Percentiles rank a stretch among this genome's conserved stretches.
Conservation (phyloP, 495 filamentous ascomycete genomes). For the Talaromyces thailandensis region DNA sequence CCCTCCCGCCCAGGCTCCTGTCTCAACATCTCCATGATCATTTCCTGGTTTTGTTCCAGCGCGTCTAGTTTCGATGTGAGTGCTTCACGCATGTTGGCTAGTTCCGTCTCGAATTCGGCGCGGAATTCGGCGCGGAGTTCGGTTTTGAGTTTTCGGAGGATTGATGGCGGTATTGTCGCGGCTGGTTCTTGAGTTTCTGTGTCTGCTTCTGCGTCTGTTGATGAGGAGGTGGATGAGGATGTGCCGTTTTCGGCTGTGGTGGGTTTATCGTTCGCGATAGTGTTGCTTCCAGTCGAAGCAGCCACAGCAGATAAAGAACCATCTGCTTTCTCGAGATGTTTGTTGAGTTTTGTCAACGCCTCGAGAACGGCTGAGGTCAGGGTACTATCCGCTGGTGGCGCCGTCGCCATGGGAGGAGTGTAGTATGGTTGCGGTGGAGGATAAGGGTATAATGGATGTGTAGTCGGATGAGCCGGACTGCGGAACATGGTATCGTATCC, state of each 20-base stretch:
- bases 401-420: neutral
- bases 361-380: constrained; percentile 28
- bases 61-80: constrained; percentile 31
- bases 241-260: neutral
- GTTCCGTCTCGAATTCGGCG: constrained; percentile 21
- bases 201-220: neutral
- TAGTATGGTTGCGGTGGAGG: neutral
- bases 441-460: neutral
- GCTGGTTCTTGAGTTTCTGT: neutral
- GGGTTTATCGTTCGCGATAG: constrained; percentile 3
- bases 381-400: neutral
- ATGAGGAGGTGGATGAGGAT: neutral
- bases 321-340: constrained; percentile 22
- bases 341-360: constrained; percentile 29
- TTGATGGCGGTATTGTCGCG: neutral
- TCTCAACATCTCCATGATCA: constrained; percentile 38
- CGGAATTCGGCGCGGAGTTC: constrained; percentile 28
- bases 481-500: constrained; percentile 7
- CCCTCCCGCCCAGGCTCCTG: constrained; percentile 19
- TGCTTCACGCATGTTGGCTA: constrained; percentile 23
- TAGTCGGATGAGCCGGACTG: constrained; percentile 15
- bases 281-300: neutral
- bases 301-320: neutral
- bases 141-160: constrained; percentile 16
- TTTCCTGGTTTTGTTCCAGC: constrained; percentile 34